A percentile compares a stretch with the other conserved stretches of the same genome.
Evolutionary conservation across 78 protist genomes (phyloP).

Genomic region (Dictyostelium citrinum): DNA sequence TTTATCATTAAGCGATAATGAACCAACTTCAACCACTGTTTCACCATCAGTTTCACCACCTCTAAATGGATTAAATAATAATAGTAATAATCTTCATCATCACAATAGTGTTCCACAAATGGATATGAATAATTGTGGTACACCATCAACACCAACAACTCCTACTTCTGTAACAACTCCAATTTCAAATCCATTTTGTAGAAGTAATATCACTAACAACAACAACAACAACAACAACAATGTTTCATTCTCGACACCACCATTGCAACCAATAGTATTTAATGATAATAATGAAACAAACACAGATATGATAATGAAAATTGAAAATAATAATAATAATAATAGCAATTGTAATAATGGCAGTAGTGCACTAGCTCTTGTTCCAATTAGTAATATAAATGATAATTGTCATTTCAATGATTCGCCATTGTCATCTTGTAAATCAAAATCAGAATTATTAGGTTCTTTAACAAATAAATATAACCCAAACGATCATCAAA

Average conservation of each 20-base stretch:
- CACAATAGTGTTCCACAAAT: too few species aligned
- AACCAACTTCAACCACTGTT: not conserved
- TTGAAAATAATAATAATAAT: not conserved
- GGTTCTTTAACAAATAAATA: conserved; percentile 3
- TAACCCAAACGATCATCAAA: not conserved
- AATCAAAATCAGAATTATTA: not conserved
- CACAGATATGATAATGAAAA: not conserved
- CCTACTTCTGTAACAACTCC: not conserved
- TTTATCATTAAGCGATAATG: conserved; percentile 4
- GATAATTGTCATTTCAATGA: not conserved
- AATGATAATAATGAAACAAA: not conserved
- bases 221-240: not conserved
- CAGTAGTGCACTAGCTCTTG: conserved; percentile 10
- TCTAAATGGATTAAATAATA: not conserved
- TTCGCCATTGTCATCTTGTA: not conserved
- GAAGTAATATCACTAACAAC: not conserved
- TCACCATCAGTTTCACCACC: not conserved
- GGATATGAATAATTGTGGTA: not conserved
- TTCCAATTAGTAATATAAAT: not conserved
- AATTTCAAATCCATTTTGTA: not conserved
- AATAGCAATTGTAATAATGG: not conserved
- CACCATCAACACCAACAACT: not conserved
- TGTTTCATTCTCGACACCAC: too few species aligned
- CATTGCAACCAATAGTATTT: too few species aligned
- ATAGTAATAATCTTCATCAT: not conserved